Conservation (phyloP, 805 yeast genomes). For the Aciculoconidium aculeatum region DNA sequence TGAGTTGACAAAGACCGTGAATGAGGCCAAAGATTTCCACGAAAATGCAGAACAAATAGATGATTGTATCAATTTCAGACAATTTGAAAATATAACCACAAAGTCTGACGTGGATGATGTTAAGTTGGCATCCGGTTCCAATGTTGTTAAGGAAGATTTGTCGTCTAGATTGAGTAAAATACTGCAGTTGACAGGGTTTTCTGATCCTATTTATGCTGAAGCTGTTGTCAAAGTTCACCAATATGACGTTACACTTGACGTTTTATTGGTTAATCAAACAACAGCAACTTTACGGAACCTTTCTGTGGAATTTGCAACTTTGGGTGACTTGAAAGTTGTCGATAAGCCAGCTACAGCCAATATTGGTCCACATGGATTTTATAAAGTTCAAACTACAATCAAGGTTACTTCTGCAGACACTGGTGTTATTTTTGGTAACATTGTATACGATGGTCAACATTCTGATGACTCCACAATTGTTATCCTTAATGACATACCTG, state of each 20-base stretch:
- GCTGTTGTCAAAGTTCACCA: conserved; percentile 95
- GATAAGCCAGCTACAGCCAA: conserved; percentile 87
- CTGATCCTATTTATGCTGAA: conserved; percentile 97
- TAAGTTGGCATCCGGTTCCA: conserved; percentile 46
- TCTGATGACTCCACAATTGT: conserved; percentile 87
- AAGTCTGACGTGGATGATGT: conserved; percentile 46
- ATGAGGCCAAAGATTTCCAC: conserved; percentile 51
- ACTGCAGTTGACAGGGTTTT: conserved; percentile 93
- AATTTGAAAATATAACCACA: conserved; percentile 47
- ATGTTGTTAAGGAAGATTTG: conserved; percentile 49
- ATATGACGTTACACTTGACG: conserved; percentile 92
- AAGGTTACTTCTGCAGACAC: conserved; percentile 97
- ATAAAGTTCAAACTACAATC: conserved; percentile 79
- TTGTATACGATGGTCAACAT: conserved; percentile 92
- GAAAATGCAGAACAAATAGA: conserved; percentile 72
- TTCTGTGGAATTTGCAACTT: conserved; percentile 90
- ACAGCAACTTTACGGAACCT: conserved; percentile 83
- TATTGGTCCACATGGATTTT: conserved; percentile 96
- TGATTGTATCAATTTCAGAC: conserved; percentile 73
- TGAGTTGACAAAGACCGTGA: conserved; percentile 51
- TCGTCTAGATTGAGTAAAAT: conserved; percentile 82
- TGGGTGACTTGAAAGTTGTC: conserved; percentile 92
- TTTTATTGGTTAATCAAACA: conserved; percentile 91
- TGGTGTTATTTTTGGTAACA: conserved; percentile 96
- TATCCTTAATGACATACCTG: conserved; percentile 88